These are phyloP conservation scores for Arthrobotrys musiformis DNA, from an alignment of 2,329 filamentous ascomycete genomes.

Conservation along the genomic window DNA sequence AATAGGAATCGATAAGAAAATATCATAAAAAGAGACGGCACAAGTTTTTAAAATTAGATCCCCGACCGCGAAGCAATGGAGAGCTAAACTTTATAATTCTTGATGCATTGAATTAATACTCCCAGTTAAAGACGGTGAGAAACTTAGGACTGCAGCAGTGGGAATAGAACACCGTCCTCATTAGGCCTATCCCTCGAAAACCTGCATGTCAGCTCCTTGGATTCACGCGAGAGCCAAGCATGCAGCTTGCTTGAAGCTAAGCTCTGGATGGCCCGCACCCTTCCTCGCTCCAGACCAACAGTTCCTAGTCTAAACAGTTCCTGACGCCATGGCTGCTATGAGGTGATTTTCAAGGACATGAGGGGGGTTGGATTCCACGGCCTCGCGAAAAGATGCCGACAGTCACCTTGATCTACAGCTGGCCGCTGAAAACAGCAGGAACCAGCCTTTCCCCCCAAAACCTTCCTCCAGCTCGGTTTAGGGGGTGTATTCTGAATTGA, in stretches of 20 bases:
- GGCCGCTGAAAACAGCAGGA: background rate
- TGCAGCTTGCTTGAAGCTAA: slow-evolving; percentile 13
- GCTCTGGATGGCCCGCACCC: slow-evolving; percentile 1
- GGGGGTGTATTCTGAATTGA: background rate
- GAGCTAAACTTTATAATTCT: background rate
- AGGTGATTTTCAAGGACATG: background rate
- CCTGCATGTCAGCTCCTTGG: slow-evolving; percentile 6
- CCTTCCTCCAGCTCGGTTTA: background rate
- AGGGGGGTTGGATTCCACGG: too few relatives aligned
- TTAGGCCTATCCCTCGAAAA: slow-evolving; percentile 3
- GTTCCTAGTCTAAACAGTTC: background rate
- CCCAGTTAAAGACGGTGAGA: background rate
- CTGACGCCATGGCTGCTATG: background rate
- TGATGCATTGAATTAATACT: background rate
- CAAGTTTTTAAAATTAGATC: slow-evolving; percentile 10
- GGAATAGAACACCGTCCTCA: background rate
- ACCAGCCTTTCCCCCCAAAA: background rate
- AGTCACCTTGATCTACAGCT: background rate
- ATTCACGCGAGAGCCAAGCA: slow-evolving; percentile 16
- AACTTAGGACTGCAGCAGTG: background rate
- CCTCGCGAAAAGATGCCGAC: too few relatives aligned
- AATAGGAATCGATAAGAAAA: background rate
- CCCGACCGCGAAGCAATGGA: background rate
- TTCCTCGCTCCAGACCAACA: background rate
- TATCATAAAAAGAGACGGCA: background rate